Base-by-base conservation (phyloP, 2,329 filamentous ascomycete species). In the Penicillium sp. region DNA sequence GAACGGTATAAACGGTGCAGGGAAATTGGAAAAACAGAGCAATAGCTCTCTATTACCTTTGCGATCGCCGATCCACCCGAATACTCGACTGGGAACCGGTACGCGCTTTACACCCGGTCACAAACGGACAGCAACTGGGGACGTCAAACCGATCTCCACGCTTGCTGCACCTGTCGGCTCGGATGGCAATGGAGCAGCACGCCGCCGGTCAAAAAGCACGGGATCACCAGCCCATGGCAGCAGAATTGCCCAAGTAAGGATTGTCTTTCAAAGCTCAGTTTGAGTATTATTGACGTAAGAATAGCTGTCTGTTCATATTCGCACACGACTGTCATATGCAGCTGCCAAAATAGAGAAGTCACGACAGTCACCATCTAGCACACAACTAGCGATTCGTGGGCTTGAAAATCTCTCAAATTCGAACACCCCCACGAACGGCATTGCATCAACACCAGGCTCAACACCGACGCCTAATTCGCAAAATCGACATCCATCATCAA, bases 281-380 rank as follows among this genome's bases (percentile, higher is more conserved):
- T 15, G 13, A 20, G 26, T 34, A 37, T 47, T 62, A 49, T 62
- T 68, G 46, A 69, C 56, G 24, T 46, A 18, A 56, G 34, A 53
- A 39, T 68, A 91, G 88, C 76, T 90, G 47, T 91, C 90, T 33
- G 84, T 86, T 48, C 89, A 93, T 67, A 81, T 97, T 46, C 88
- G 87, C 67, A 87, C 91, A 44, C 88, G 91, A 63, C 81, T 97
- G 23, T 90, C 91, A 6, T 97, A 97, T 71, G 93, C 93, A 58
- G 94, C 96, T 83, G 83, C 95, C 68, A 97, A 96, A 72, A 89
- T 97, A 33, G 90, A 91, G 68, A 86, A 95, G 67, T 91, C 90
- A 52, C 94, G 91, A 88, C 89, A 96, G 72, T 82, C 86, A 43
- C 66, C 62, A 20, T 85, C 85, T 17, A 48, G 33, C 13, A 45